Evolutionary conservation across 306 rosid genomes (phyloP).

Genomic region (Trichosanthes truncata): DNA sequence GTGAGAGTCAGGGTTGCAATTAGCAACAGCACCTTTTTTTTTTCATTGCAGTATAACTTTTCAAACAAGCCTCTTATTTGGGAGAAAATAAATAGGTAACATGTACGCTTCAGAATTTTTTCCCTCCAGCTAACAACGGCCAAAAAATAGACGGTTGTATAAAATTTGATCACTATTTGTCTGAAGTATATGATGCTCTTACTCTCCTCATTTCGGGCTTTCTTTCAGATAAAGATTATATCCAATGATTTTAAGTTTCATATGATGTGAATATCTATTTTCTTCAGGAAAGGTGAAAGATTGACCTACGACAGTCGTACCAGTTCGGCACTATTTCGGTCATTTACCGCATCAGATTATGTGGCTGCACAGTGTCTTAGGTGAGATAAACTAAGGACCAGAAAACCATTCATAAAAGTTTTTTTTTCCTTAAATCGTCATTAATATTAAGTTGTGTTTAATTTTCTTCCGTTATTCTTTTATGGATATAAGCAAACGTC

Average conservation of each 20-base stretch:
- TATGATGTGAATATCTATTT: not conserved
- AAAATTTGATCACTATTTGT: not conserved
- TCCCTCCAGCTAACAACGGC: not conserved
- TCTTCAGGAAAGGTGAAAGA: conserved; percentile 41
- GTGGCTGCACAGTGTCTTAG: conserved; percentile 80
- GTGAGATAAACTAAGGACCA: conserved; percentile 26
- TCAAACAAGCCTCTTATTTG: conserved; percentile 3
- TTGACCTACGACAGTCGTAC: conserved; percentile 73
- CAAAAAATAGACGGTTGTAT: not conserved
- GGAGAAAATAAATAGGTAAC: not conserved
- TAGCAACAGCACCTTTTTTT: not conserved
- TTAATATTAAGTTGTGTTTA: not conserved
- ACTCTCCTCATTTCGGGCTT: not conserved
- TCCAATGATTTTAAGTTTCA: not conserved
- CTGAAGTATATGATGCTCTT: no score
- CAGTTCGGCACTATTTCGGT: conserved; percentile 61
- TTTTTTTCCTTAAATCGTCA: not conserved
- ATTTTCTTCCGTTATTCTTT: not conserved
- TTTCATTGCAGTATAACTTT: not conserved
- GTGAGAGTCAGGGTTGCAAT: not conserved
- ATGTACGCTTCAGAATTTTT: not conserved
- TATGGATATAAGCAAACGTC: not conserved
- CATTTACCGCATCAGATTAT: conserved; percentile 80
- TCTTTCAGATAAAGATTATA: not conserved
- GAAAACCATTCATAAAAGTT: not conserved